phyloP scores from a whole-genome alignment of 148 eudicot genomes.

The Persicaria maculosa region DNA sequence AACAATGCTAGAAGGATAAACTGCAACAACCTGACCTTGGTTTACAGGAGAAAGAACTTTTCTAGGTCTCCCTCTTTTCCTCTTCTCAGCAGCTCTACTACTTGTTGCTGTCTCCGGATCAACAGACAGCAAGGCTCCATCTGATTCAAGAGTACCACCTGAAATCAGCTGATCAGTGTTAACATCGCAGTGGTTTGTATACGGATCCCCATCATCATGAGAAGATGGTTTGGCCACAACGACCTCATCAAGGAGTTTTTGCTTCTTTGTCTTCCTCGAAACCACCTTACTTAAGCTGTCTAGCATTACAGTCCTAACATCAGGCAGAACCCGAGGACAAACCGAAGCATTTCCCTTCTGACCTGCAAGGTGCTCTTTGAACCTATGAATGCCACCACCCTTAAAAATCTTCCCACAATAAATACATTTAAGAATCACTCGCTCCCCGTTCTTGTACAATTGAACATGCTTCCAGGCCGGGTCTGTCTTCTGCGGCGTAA shows the following conservation, averaged over 20 bases:
- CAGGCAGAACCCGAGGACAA: constrained; percentile 51
- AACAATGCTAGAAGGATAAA: constrained; percentile 17
- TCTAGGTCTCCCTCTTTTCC: constrained; percentile 58
- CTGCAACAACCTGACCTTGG: neutral
- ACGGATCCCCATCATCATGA: constrained; percentile 38
- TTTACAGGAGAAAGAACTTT: constrained; percentile 25
- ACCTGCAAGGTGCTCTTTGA: constrained; percentile 84
- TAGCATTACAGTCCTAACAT: constrained; percentile 60
- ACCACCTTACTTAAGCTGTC: constrained; percentile 61
- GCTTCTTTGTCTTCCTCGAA: constrained; percentile 66
- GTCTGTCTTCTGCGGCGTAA: constrained; percentile 87
- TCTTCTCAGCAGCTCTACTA: constrained; percentile 34
- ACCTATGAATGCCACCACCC: constrained; percentile 95
- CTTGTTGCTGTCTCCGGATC: constrained; percentile 36
- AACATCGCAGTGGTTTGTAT: constrained; percentile 35
- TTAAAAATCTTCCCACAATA: constrained; percentile 83
- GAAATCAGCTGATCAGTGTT: constrained; percentile 38
- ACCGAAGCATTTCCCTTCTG: constrained; percentile 74
- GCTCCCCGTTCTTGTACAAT: constrained; percentile 71
- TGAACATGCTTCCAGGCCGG: constrained; percentile 96
- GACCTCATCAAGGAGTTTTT: constrained; percentile 50
- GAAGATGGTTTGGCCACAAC: constrained; percentile 18
- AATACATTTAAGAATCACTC: constrained; percentile 68
- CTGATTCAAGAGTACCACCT: constrained; percentile 37
- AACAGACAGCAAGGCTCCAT: constrained; percentile 21